Evolutionary conservation across 108 stramenopile genomes (phyloP).

Genomic region (Mediolabrus comicus): DNA sequence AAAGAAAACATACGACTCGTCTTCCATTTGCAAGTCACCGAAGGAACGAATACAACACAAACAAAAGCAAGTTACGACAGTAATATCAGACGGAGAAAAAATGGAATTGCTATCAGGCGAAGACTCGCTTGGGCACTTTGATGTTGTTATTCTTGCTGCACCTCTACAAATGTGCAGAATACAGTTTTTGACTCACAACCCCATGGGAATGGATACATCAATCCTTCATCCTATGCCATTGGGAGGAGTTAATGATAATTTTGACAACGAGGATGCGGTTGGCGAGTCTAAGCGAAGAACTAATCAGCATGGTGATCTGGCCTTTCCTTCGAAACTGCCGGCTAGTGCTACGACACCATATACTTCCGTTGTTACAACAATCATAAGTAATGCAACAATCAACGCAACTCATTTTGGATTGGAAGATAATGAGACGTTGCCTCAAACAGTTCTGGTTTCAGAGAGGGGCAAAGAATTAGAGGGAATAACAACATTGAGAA

Average conservation of each 20-base stretch:
- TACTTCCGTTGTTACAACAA: constrained; percentile 71
- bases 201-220: constrained; percentile 47
- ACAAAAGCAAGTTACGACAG: constrained; percentile 31
- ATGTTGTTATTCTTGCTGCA: constrained; percentile 77
- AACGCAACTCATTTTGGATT: constrained; percentile 50
- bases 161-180: constrained; percentile 66
- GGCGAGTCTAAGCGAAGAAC: neutral
- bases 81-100: constrained; percentile 28
- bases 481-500: constrained; percentile 37
- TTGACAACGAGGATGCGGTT: constrained; percentile 16
- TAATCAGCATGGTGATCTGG: constrained; percentile 43
- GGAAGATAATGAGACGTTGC: constrained; percentile 24
- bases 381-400: constrained; percentile 63
- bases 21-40: neutral
- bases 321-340: constrained; percentile 44
- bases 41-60: constrained; percentile 17
- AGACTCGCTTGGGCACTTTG: constrained; percentile 54
- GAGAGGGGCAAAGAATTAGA: constrained; percentile 49
- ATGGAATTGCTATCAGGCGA: constrained; percentile 47
- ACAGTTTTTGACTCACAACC: constrained; percentile 64
- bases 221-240: constrained; percentile 75
- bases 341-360: constrained; percentile 56
- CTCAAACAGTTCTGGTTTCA: constrained; percentile 54
- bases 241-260: constrained; percentile 35
- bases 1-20: constrained; percentile 10